Base-by-base conservation (phyloP, 2,329 filamentous ascomycete species). In the Venturia pyrina region DNA sequence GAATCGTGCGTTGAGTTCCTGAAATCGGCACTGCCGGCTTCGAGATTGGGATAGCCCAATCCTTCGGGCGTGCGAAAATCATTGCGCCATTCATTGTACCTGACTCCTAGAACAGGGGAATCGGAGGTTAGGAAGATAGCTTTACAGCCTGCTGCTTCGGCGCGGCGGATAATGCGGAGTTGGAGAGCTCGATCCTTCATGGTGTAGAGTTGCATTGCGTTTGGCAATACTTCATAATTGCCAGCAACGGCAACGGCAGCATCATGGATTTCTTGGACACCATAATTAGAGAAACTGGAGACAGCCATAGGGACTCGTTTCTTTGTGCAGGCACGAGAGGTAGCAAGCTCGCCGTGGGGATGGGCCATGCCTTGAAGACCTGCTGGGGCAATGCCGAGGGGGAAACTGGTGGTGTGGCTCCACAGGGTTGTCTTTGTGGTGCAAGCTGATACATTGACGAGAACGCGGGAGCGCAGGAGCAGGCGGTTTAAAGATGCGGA, bases 331-430 rank as follows among this genome's bases (percentile, higher is more conserved):
- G 85, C 86, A n/a, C 80, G 75, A 0, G 88, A 86, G 0, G 85
- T 81, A 0, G 86, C 88, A 0, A 82, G 78, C 71, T 92, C 88
- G 15, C 80, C 85, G 69, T 89, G 85, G 0, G 78, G 73, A 69
- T 92, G 87, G 71, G 89, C 86, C 43, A 89, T 85, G 1, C 78
- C 78, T 70, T 90, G 87, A 0, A 90, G 87, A 0, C 89, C 88
- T 1, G 91, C 80, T 0, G 89, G 89, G 0, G 87, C 88, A 71
- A 88, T 83, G 1, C 89, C 72, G 1, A 89, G 69, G 0, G 86
- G 87, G 19, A 76, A 79, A 2, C 78, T 73, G 63, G 82, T 78
- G 59, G 74, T 74, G 41, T 76, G 73, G 0, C 79, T 80, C 50
- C 78, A 78, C 48, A 70, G 53, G 3, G 17, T 61, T 17, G 50